phyloP scores from a whole-genome alignment of 225 moss, liverwort and hornwort genomes.

The Marchantia paleacea region DNA sequence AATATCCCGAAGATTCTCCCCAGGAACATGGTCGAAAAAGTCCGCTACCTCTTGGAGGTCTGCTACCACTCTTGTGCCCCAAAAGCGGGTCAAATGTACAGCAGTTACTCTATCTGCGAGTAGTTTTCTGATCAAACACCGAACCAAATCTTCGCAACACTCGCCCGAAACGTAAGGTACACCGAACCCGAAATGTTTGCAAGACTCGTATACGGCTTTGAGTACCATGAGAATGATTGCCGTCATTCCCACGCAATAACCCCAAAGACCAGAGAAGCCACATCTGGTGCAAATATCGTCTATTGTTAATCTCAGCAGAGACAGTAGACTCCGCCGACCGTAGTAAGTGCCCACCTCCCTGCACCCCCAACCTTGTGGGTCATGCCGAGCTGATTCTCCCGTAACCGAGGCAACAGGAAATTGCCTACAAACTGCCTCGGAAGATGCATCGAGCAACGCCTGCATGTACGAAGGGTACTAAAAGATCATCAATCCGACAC shows the following conservation, averaged over 20 bases:
- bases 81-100: neutral
- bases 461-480: conserved; percentile 20
- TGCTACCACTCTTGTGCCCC: neutral
- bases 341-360: conserved; percentile 38
- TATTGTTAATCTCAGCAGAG: conserved; percentile 22
- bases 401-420: conserved; percentile 11
- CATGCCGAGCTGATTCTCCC: conserved; percentile 10
- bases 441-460: conserved; percentile 14
- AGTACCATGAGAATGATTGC: conserved; percentile 6
- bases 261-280: neutral
- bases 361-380: conserved; percentile 21
- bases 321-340: conserved; percentile 33
- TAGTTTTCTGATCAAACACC: conserved; percentile 4
- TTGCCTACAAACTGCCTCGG: conserved; percentile 13
- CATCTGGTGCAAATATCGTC: neutral
- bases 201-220: conserved; percentile 10
- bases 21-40: neutral
- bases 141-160: conserved; percentile 2
- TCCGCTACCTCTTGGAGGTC: conserved; percentile 8
- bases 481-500: neutral
- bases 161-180: neutral
- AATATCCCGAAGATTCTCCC: neutral
- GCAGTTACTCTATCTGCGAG: neutral
- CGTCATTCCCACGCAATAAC: conserved; percentile 20
- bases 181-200: conserved; percentile 1